Base-by-base conservation (phyloP, 352 stramenopile genomes). In the Phytophthora ramorum region DNA sequence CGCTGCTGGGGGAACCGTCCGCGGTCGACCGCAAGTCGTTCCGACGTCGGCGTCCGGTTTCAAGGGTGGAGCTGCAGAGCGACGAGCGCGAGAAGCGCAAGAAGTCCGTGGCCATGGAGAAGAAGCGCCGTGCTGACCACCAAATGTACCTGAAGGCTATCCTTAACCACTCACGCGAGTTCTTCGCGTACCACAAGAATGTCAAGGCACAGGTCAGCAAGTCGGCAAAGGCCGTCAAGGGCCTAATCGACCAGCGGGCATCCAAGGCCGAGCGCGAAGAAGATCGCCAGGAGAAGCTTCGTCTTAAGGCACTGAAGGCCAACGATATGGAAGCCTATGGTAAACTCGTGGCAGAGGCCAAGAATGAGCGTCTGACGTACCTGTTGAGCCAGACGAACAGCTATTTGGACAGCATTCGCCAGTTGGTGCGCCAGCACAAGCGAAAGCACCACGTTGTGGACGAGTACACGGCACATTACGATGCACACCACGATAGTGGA, bases 251-350 rank as follows among this genome's bases (percentile, higher is more conserved):
- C 43, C 81, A 91, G 54, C 85, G 81, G 28, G 78, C 80, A 13
- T 90, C 82, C 19, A 93, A 92, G 60, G 82, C 83, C 0, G 89
- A 96, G 47, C 87, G 89, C 2, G 89, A 96, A 58, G 89, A 96
- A 71, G 89, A 96, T 64, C 85, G 87, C 0, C 87, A 95, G 58
- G 89, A 96, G 58, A 96, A 94, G 51, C 70, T 95, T 8, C 89
- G 89, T 78, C 73, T 96, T 1, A 96, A 96, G 75, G 92, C 92
- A 1, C 69, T 97, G 7, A 96, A 97, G 50, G 89, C 89, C 1
- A 99, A 99, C 66, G 96, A 99, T 76, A 99, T 99, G 95, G 91
- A 98, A 50, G 96, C 95, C 0, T 99, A 99, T 73, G 97, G 90
- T 1, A 98, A 98, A 54, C 76, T 99, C 8, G 86, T 99, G 3